Evolutionary conservation across 2,329 filamentous ascomycete species (phyloP).

Genomic region (Harringtonia aguacate): DNA sequence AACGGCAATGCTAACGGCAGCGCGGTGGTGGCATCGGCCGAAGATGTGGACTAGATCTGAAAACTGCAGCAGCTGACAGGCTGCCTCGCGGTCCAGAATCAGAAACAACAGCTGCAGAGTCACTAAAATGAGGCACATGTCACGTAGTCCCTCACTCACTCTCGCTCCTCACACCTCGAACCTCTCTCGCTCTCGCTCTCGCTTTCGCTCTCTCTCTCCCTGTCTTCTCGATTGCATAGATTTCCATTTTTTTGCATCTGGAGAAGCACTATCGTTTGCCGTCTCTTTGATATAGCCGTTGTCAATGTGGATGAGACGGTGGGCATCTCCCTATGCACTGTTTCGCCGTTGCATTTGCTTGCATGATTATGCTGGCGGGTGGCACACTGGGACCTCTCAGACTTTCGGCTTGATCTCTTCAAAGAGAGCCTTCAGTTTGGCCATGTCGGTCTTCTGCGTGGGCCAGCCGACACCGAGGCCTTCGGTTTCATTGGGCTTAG

Average conservation of each 20-base stretch:
- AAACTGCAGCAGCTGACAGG: too few species aligned
- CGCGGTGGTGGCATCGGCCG: conserved; percentile 23
- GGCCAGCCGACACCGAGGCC: conserved; percentile 70
- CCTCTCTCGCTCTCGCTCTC: background rate
- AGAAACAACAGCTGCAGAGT: background rate
- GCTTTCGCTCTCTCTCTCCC: background rate
- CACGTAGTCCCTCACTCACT: background rate
- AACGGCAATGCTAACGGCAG: conserved; percentile 13
- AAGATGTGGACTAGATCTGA: conserved; percentile 36
- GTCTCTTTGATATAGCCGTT: background rate
- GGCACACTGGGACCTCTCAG: conserved; percentile 26
- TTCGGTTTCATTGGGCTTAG: conserved; percentile 77
- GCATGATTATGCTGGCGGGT: background rate
- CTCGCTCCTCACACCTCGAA: background rate
- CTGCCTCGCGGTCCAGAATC: too few species aligned
- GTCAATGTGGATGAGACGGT: background rate
- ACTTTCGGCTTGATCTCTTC: conserved; percentile 89
- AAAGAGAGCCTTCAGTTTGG: conserved; percentile 64
- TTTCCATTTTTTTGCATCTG: background rate
- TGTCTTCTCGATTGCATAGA: background rate
- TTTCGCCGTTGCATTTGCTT: background rate
- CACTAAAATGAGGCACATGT: background rate
- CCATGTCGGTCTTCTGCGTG: conserved; percentile 64
- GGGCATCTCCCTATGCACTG: background rate
- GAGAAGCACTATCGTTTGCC: background rate